phyloP scores from a whole-genome alignment of 2,329 filamentous ascomycete species.

The Aureobasidium sp. region DNA sequence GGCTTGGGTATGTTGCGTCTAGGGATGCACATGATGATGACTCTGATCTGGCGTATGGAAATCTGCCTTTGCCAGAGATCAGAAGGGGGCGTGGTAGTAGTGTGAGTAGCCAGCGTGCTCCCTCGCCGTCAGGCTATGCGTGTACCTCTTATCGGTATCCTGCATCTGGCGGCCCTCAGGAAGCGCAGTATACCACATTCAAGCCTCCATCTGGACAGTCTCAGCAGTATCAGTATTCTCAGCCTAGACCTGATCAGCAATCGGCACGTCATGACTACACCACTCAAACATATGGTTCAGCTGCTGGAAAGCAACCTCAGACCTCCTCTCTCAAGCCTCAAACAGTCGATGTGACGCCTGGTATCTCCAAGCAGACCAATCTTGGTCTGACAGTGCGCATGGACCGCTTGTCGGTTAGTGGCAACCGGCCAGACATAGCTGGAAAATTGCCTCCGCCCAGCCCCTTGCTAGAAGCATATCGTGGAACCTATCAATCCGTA shows the following conservation, averaged over 20 bases:
- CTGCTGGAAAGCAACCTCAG: not conserved
- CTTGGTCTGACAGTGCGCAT: constrained; percentile 33
- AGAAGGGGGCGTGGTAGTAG: not conserved
- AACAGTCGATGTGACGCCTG: constrained; percentile 37
- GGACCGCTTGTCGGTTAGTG: constrained; percentile 41
- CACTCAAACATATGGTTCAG: constrained; percentile 26
- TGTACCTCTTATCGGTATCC: not conserved
- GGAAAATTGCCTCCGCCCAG: constrained; percentile 58
- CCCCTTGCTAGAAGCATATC: constrained; percentile 84
- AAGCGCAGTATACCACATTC: not conserved
- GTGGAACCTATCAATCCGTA: constrained; percentile 86
- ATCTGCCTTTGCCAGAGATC: not conserved
- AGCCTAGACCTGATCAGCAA: constrained; percentile 11
- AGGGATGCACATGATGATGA: constrained; percentile 19
- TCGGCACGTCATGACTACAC: constrained; percentile 37
- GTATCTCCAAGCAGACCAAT: constrained; percentile 22
- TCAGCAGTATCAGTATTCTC: not conserved
- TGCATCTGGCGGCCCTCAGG: not conserved
- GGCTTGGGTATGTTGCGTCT: constrained; percentile 20
- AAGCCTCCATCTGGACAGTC: not conserved
- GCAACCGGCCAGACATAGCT: constrained; percentile 35
- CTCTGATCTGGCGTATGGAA: constrained; percentile 27
- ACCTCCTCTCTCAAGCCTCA: constrained; percentile 18
- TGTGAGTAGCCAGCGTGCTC: not conserved
- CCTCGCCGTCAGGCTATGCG: not conserved